phyloP scores from a whole-genome alignment of 2,329 filamentous ascomycete genomes.

The Hymenotorrendiella dingleyae region DNA sequence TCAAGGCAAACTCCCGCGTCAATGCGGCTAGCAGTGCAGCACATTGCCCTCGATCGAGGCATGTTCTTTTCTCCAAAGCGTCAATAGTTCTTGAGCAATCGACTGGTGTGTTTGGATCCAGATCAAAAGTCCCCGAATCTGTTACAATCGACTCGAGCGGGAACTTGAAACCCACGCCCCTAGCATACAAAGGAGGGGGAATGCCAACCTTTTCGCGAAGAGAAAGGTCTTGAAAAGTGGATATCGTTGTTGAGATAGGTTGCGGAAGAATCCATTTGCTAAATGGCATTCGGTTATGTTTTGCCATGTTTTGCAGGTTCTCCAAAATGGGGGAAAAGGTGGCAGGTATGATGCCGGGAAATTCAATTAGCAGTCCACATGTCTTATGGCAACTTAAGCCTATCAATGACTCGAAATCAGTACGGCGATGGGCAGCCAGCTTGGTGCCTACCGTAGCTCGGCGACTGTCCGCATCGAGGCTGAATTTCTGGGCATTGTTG shows the following conservation, averaged over 20 bases:
- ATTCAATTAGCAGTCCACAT: slow-evolving; percentile 26
- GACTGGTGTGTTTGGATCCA: slow-evolving; percentile 20
- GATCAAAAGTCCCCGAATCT: slow-evolving; percentile 43
- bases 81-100: neutral
- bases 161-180: slow-evolving; percentile 7
- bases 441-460: slow-evolving; percentile 20
- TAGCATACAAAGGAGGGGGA: slow-evolving; percentile 1
- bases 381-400: slow-evolving; percentile 11
- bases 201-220: slow-evolving; percentile 30
- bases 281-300: slow-evolving; percentile 32
- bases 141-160: slow-evolving; percentile 16
- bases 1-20: slow-evolving; percentile 23
- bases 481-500: slow-evolving; percentile 12
- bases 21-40: slow-evolving; percentile 11
- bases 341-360: slow-evolving; percentile 27
- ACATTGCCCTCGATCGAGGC: slow-evolving; percentile 11
- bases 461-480: slow-evolving; percentile 13
- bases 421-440: slow-evolving; percentile 15
- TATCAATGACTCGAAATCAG: slow-evolving; percentile 13
- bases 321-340: slow-evolving; percentile 42
- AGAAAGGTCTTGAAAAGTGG: no score
- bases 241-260: slow-evolving; percentile 29
- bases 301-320: slow-evolving; percentile 47
- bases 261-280: slow-evolving; percentile 22
- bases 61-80: slow-evolving; percentile 17